Evolutionary conservation across 257 asterid species (phyloP), one percentile per base, ranked within the genome.

Genomic region (Solanum microdontum): DNA sequence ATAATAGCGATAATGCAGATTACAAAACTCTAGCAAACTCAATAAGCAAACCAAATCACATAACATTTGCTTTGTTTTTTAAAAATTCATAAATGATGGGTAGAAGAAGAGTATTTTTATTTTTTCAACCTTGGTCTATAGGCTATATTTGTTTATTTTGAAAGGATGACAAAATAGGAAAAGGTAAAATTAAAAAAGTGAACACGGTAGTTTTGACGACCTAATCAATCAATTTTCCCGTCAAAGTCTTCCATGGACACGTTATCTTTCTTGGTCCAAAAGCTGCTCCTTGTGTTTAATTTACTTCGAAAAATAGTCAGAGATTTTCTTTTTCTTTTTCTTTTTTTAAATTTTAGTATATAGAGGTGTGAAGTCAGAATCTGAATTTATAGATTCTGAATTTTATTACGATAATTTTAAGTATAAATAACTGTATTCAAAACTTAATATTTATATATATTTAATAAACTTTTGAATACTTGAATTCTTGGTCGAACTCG

Each of bases 181-280:
- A 21, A 11, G 26, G 51, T 36, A 11, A 68, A 26, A 51, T 51
- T 51, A 6, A 17, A 26, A 33, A 68, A 68, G 36, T 28, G 9
- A 12, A 36, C 3, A 74, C 19, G 19, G 51, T 9, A 34, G 51
- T 74, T 21, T 74, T 34, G 28, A 26, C 55, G 15, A 75, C 82
- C 21, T 36, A 75, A 75, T 75, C 32, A 75, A 75, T 11, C 55
- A 36, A 21, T 23, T 75, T 36, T 75, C 83, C 32, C 3, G 83
- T 36, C 83, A 23, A 75, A 23, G 83, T 75, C 83, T 74, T 74
- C 82, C 55, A 75, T 75, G 55, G 75, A 14, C 37, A 69, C 33
- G 8, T 28, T 43, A 43, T 28, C n/a, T 11, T 32, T 30, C 43
- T 32, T 72, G 79, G 40, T 72, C 40, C 43, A 32, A 72, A 74